Evolutionary conservation across 352 stramenopile genomes (phyloP).

Genomic region (Phytophthora hibernalis): DNA sequence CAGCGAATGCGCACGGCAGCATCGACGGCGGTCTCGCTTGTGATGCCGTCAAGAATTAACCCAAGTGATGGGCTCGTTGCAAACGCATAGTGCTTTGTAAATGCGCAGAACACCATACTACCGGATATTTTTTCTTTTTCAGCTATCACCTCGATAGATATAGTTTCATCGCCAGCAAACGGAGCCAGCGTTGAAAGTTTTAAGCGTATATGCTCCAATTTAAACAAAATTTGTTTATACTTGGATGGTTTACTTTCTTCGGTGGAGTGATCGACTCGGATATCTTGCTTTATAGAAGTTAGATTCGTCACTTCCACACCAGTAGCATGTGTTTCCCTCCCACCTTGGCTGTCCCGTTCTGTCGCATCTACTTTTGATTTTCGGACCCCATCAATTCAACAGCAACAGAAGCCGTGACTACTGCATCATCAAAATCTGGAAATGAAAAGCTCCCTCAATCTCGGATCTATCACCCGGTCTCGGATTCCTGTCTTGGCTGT

Average conservation of each 20-base stretch:
- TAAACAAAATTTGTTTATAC: conserved; percentile 27
- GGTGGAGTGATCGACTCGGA: background rate
- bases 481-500: background rate
- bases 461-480: conserved; percentile 14
- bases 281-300: background rate
- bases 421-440: conserved; percentile 37
- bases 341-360: background rate
- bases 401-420: conserved; percentile 42
- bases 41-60: conserved; percentile 1
- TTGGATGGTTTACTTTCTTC: background rate
- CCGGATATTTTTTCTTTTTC: conserved; percentile 26
- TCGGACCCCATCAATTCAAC: conserved; percentile 39
- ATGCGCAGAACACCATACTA: conserved; percentile 43
- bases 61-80: conserved; percentile 32
- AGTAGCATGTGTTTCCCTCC: background rate
- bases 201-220: conserved; percentile 46
- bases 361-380: background rate
- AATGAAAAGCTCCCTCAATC: conserved; percentile 58
- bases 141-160: conserved; percentile 47
- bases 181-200: conserved; percentile 23
- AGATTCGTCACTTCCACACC: background rate
- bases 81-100: conserved; percentile 48
- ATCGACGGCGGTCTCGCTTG: conserved; percentile 1
- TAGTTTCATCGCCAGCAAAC: conserved; percentile 44
- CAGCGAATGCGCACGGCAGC: conserved; percentile 32